Evolutionary conservation across 768 basidiomycete species (phyloP), one percentile per base, ranked within the genome.

Genomic region (Polyporus arcularius): DNA sequence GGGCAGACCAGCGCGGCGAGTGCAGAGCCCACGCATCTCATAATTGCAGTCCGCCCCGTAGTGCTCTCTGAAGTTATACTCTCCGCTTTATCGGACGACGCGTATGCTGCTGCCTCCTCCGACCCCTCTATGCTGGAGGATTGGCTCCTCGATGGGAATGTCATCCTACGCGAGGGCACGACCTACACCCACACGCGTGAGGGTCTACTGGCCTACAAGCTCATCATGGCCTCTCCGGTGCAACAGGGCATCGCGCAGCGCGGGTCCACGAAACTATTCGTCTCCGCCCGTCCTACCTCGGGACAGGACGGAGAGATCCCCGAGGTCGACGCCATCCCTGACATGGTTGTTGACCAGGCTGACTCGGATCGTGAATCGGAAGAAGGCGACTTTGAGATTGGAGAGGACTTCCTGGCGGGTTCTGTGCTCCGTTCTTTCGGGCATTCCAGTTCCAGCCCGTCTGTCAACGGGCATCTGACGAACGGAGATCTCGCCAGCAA

Each of bases 191-290:
- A 78, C 30, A 35, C 71, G 67, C 45, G 47, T 43, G 31, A 56
- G 63, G 56, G 65, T 32, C 59, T 56, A 1, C 52, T 69, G 16
- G 53, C 64, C 47, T 56, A 59, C 51, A 79, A 75, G 46, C 70
- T 91, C 30, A 80, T 84, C 54, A 80, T 91, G 78, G 65, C 84
- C 4, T 82, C 88, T 60, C 92, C 94, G 10, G 85, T 88, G 26
- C 74, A 79, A n/a, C 92, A 94, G 75, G 94, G 94, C 32, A 74
- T 79, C 62, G 77, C 81, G 14, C 69, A 76, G 39, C 72, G 72
- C 32, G 79, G 78, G 12, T 56, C 64, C 18, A 92, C 92, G 0
- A 78, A 73, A 48, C 73, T 93, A 52, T 67, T 60, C 43, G 56
- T 69, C 16, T 66, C 55, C 42, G 59, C 62, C 4, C 50, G 52